phyloP scores from a whole-genome alignment of 2,329 filamentous ascomycete species.

The Aureobasidium subglaciale region DNA sequence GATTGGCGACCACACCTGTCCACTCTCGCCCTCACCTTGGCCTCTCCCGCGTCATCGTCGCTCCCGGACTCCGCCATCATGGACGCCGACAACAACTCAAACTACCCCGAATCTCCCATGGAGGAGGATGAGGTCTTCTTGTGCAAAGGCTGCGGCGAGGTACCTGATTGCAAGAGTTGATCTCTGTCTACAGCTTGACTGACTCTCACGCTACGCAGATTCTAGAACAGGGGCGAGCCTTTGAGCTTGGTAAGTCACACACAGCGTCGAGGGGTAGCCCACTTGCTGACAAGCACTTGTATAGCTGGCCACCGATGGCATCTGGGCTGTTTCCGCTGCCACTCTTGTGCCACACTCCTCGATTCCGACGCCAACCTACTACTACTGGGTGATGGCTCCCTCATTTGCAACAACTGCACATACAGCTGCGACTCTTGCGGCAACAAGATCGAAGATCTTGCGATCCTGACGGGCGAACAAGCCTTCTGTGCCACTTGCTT shows the following conservation, averaged over 20 bases:
- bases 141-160: conserved; percentile 90
- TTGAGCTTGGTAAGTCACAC: conserved; percentile 72
- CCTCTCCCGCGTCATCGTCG: background rate
- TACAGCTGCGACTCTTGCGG: conserved; percentile 96
- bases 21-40: background rate
- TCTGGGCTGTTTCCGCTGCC: conserved; percentile 97
- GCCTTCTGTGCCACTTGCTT: conserved; percentile 98
- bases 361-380: conserved; percentile 97
- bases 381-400: conserved; percentile 90
- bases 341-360: conserved; percentile 88
- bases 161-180: conserved; percentile 33
- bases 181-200: conserved; percentile 1
- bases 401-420: conserved; percentile 99
- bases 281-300: conserved; percentile 28
- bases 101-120: conserved; percentile 52
- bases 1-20: conserved; percentile 1
- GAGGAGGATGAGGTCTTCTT: conserved; percentile 73
- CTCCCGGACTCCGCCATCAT: background rate
- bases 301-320: conserved; percentile 95
- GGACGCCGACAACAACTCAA: conserved; percentile 1
- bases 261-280: conserved; percentile 11
- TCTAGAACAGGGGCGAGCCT: conserved; percentile 95
- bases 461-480: conserved; percentile 94
- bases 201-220: conserved; percentile 52
- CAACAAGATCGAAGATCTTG: conserved; percentile 97